Conservation (phyloP, 2,329 filamentous ascomycete genomes). For the Penicillium sp. region DNA sequence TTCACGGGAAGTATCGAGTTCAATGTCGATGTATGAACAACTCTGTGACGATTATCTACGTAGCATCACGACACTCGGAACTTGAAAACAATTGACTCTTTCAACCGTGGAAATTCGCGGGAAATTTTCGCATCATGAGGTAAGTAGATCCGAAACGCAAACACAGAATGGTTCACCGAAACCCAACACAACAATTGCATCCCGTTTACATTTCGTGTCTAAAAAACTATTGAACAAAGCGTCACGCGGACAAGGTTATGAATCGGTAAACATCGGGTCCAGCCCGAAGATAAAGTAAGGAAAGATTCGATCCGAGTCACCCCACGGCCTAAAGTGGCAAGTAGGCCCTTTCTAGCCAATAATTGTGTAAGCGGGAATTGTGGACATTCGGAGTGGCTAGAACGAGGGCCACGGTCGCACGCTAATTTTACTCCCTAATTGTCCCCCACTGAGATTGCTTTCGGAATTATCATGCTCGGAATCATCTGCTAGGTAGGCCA, state of each 20-base stretch:
- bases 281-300: conserved; percentile 4
- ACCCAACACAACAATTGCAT: not conserved
- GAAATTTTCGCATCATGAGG: not conserved
- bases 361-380: conserved; percentile 15
- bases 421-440: not conserved
- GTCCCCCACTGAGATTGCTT: not conserved
- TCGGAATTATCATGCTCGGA: not conserved
- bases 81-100: not conserved
- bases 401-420: not conserved
- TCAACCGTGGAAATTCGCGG: too few relatives aligned
- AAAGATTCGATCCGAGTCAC: conserved; percentile 23
- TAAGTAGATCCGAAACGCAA: not conserved
- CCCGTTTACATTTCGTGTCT: conserved; percentile 10
- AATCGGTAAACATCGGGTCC: conserved; percentile 16
- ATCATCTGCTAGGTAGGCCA: not conserved
- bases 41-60: not conserved
- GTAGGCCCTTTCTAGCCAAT: not conserved
- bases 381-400: conserved; percentile 9
- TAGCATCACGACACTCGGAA: not conserved
- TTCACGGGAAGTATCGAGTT: not conserved
- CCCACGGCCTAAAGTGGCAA: conserved; percentile 16
- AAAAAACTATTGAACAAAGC: not conserved
- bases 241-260: conserved; percentile 13
- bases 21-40: not conserved
- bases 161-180: not conserved